A percentile compares a stretch with the other conserved stretches of the same genome.
Conservation (phyloP, 179 eudicot species). For the Silene noctiflora region DNA sequence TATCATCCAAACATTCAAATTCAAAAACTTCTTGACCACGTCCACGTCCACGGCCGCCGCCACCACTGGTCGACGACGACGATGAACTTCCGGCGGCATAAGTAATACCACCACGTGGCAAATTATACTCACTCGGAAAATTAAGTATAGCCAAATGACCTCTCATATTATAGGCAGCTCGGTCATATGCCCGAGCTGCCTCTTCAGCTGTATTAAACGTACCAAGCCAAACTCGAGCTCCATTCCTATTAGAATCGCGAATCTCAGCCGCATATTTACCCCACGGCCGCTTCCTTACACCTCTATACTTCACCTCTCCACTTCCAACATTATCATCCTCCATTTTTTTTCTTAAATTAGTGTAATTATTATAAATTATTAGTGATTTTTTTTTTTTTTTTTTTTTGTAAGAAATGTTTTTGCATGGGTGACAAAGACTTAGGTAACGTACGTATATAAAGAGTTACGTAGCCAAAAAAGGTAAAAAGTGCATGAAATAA, state of each 20-base stretch:
- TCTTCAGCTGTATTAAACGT: constrained; percentile 54
- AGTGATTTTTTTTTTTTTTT: too few relatives aligned
- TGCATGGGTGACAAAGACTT: constrained; percentile 30
- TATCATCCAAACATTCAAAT: constrained; percentile 53
- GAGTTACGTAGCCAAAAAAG: neutral
- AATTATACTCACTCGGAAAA: constrained; percentile 46
- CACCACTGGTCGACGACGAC: neutral
- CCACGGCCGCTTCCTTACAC: constrained; percentile 53
- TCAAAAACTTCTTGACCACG: constrained; percentile 36
- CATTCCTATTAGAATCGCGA: constrained; percentile 44
- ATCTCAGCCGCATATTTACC: constrained; percentile 59
- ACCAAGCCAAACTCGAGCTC: constrained; percentile 55
- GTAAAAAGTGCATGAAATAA: constrained; percentile 14
- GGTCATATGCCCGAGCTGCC: constrained; percentile 59
- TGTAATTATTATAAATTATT: neutral
- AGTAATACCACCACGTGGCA: constrained; percentile 20
- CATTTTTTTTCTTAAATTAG: neutral
- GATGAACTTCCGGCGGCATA: constrained; percentile 1
- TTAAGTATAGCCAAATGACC: constrained; percentile 54
- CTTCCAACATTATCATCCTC: constrained; percentile 26
- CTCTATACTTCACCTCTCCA: constrained; percentile 47
- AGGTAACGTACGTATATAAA: constrained; percentile 26
- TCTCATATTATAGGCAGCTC: constrained; percentile 54
- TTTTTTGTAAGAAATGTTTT: neutral
- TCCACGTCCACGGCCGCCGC: neutral